Base-by-base conservation (phyloP, 306 rosid species). In the Coriaria nepalensis region DNA sequence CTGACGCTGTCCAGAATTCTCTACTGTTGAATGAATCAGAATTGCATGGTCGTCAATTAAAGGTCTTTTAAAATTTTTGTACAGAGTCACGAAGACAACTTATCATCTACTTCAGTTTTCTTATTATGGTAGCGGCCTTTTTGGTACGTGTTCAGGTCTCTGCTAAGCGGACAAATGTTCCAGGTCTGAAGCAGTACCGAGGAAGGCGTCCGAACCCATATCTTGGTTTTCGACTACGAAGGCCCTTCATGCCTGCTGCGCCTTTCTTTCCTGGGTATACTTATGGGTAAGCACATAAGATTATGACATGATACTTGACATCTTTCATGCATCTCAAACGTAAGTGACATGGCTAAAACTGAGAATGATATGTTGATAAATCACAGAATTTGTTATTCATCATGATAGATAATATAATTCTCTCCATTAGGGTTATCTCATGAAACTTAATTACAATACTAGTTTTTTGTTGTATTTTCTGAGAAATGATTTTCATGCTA, bases 21-120 rank as follows among this genome's bases (percentile, higher is more conserved):
- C 72, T 82, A 33, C 67, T 92, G 64, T 68, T 92, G 48, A 92
- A 92, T 63, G 98, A 92, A 58, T 81, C 98, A 41, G 98, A 92
- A 66, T 66, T 92, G 83, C 96, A 85, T 57, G 98, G 98, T 45
- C 96, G 98, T 52, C 98, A 92, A 54, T 72, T 92, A 52, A 92
- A 92, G 98, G 98, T 92, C 34, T 58, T 60, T 57, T 7, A 47
- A 40, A 36, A 49, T 46, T 51, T 5, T 44, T 32, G 37, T 42
- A 5, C 33, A 40, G 10, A 35, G 14, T 45, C 55, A 57, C 33
- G 43, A 10, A 38, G 14, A 45, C 55, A 57, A 33, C 35, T 35
- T 50, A 33, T 37, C 35, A 37, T 5, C 13, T 35, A 41, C 5
- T 65, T 42, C 33, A 20, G 49, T 44, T 40, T 29, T 63, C 68